Base-by-base conservation (phyloP, 208 protist species). In the Trypanosoma grayi region DNA sequence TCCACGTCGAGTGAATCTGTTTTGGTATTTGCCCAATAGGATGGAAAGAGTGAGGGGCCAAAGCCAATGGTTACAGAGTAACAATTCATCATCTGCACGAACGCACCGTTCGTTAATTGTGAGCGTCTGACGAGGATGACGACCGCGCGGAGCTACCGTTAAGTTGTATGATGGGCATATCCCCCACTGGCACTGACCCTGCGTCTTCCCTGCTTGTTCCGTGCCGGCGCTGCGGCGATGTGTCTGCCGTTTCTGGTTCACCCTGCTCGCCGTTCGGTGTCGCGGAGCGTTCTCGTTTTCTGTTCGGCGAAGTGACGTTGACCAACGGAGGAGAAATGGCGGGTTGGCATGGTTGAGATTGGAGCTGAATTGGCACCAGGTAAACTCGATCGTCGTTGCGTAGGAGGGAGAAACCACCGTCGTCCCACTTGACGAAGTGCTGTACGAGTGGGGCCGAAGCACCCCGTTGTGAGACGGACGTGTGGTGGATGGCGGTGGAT, bases 371-470 rank as follows among this genome's bases (percentile, higher is more conserved):
- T 25, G 66, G 65, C 31, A 64, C 45, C 24, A 93, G 51, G 41
- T 83, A 87, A 8, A 70, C 73, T 36, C 85, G 64, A 20, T 70
- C 48, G 1, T 59, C 68, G 36, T 79, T 81, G 20, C 75, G 67
- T 39, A 90, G 41, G 25, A 90, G 63, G 1, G 82, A 89, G 56
- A 81, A 93, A 14, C 80, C 80, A 7, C 80, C 86, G 14, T 77
- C 58, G n/a, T 73, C 51, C 86, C 86, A 93, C 56, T 85, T 52
- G 46, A 90, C 74, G 65, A 86, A 90, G 8, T 70, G 56, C n/a
- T 52, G 24, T 5, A 56, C 11, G n/a, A 45, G 24, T 30, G 11
- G n/a, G 22, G 18, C 10, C 9, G 46, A 55, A 27, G 41, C 54
- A 1, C 5, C 34, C 11, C 8, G 7, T 24, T 18, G 53, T 31